A percentile compares a stretch with the other conserved stretches of the same genome.
Conservation (phyloP, 2,329 filamentous ascomycete species). For the Ilyonectria mors-panacis region DNA sequence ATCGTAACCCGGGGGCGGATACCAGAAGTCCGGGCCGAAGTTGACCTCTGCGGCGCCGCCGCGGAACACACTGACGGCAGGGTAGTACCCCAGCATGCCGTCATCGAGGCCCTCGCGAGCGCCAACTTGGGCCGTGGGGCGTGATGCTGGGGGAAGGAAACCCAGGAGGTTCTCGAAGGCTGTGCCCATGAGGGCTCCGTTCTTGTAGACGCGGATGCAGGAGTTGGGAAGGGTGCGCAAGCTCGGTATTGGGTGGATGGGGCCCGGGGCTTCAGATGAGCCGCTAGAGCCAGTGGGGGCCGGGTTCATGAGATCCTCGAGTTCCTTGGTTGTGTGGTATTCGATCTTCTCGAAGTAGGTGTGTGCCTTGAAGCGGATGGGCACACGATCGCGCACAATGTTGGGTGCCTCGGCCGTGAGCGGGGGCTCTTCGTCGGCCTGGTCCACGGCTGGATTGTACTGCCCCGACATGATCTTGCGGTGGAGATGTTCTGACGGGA, state of each 20-base stretch:
- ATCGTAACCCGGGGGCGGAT: slow-evolving; percentile 76
- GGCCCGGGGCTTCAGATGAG: slow-evolving; percentile 74
- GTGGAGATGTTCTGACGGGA: slow-evolving; percentile 88
- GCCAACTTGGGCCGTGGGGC: slow-evolving; percentile 78
- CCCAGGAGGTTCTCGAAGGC: slow-evolving; percentile 90
- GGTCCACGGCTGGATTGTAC: slow-evolving; percentile 89
- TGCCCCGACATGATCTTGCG: slow-evolving; percentile 89
- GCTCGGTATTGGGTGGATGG: slow-evolving; percentile 80
- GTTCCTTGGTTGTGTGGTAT: slow-evolving; percentile 88
- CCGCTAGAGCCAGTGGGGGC: slow-evolving; percentile 63
- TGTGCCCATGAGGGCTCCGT: slow-evolving; percentile 87
- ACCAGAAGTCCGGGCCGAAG: slow-evolving; percentile 96
- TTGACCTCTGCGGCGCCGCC: slow-evolving; percentile 94
- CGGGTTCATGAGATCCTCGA: slow-evolving; percentile 87
- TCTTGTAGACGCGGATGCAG: slow-evolving; percentile 92
- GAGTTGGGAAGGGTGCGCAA: slow-evolving; percentile 90
- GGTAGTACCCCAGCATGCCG: slow-evolving; percentile 95
- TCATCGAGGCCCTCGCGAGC: slow-evolving; percentile 92
- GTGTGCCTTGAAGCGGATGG: slow-evolving; percentile 93
- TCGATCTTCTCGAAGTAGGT: slow-evolving; percentile 95
- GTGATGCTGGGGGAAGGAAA: slow-evolving; percentile 92
- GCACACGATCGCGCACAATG: slow-evolving; percentile 94
- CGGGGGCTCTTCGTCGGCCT: slow-evolving; percentile 69
- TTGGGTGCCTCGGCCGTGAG: slow-evolving; percentile 76
- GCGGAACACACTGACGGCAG: slow-evolving; percentile 91